A percentile compares a stretch with the other conserved stretches of the same genome.
Evolutionary conservation across 495 filamentous ascomycete species (phyloP).

Genomic region (Xylaria grammica): DNA sequence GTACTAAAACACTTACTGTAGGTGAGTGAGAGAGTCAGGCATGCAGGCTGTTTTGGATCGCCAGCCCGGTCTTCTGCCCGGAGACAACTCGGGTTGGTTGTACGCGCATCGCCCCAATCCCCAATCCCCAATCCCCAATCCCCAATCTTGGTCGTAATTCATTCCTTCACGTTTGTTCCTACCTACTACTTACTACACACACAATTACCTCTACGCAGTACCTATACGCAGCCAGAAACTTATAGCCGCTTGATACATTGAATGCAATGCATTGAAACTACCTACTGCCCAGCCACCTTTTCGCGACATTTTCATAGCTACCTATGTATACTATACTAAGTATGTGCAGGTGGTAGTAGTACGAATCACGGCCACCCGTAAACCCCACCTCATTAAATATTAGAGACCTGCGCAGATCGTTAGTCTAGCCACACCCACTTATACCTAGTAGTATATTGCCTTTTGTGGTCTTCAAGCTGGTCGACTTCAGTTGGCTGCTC

Average conservation of each 20-base stretch:
- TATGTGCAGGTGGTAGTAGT: no score
- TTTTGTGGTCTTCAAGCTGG: not conserved
- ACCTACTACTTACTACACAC: not conserved
- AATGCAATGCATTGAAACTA: conserved; percentile 1
- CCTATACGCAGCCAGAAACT: no score
- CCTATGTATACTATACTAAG: no score
- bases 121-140: no score
- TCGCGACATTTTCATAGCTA: not conserved
- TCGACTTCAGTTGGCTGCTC: conserved; percentile 5
- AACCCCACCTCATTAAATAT: conserved; percentile 4
- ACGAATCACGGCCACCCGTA: conserved; percentile 8
- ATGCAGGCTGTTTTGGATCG: conserved; percentile 9
- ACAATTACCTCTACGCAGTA: no score
- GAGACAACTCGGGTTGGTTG: conserved; percentile 18
- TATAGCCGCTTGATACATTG: not conserved
- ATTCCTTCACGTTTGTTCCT: not conserved
- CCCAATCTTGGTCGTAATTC: conserved; percentile 20
- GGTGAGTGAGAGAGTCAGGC: no score
- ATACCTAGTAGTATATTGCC: not conserved
- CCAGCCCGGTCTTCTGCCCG: conserved; percentile 5
- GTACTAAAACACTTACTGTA: no score
- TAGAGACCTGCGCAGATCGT: conserved; percentile 22
- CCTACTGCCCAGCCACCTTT: not conserved
- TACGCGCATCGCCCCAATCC: conserved; percentile 18
- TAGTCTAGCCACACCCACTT: not conserved